These are phyloP conservation scores for Phlegmacium glaucopus DNA, from an alignment of 768 basidiomycete species.

Conservation along the genomic window DNA sequence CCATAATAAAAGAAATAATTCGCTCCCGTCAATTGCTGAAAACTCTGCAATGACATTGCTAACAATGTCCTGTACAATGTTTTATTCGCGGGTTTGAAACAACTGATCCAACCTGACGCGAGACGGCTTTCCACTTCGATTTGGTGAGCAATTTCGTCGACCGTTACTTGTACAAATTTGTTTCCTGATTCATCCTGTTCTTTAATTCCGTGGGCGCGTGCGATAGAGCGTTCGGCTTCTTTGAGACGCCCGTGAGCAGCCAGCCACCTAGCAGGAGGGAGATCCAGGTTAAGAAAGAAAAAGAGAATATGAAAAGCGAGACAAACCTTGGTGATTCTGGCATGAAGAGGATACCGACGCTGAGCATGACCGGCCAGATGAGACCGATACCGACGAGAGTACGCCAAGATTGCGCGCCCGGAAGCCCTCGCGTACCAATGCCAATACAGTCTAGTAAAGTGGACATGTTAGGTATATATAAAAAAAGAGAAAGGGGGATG, in stretches of 20 bases:
- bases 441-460: constrained; percentile 49
- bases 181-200: constrained; percentile 34
- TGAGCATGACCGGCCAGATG: constrained; percentile 59
- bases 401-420: constrained; percentile 55
- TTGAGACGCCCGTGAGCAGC: constrained; percentile 43
- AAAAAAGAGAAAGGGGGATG: too few species aligned
- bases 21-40: constrained; percentile 72
- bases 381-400: constrained; percentile 59
- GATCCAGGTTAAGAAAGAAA: constrained; percentile 1
- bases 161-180: constrained; percentile 42
- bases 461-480: too few species aligned
- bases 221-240: constrained; percentile 47
- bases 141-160: constrained; percentile 52
- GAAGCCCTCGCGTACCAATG: constrained; percentile 57
- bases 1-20: constrained; percentile 71
- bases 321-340: constrained; percentile 57
- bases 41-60: constrained; percentile 62
- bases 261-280: constrained; percentile 43
- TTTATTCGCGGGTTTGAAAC: constrained; percentile 55
- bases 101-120: constrained; percentile 62
- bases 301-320: neutral
- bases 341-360: constrained; percentile 65
- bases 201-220: constrained; percentile 46
- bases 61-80: constrained; percentile 62
- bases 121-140: constrained; percentile 46